Conservation (phyloP, 2,329 filamentous ascomycete genomes). For the Biscogniauxia marginata region DNA sequence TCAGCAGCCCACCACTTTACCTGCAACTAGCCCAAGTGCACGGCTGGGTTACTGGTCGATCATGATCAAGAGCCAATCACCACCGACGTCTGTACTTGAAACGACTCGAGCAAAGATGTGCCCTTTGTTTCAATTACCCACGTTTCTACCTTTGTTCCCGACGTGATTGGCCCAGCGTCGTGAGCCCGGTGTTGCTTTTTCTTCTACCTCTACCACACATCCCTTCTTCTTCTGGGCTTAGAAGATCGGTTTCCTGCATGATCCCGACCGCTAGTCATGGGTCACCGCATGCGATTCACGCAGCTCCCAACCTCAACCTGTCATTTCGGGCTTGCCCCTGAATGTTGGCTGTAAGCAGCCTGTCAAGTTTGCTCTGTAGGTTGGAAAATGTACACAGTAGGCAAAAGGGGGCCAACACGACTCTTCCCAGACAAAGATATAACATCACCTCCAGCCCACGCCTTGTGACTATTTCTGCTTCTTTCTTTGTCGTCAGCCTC, state of each 20-base stretch:
- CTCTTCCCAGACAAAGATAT: not conserved
- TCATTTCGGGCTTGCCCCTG: not conserved
- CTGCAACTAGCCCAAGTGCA: too few relatives aligned
- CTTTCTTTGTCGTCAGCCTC: not conserved
- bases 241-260: not conserved
- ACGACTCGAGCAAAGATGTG: not conserved
- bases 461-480: not conserved
- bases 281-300: not conserved
- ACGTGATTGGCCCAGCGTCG: not conserved
- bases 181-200: not conserved
- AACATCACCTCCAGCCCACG: not conserved
- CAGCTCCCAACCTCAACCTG: not conserved
- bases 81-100: not conserved
- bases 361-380: too few relatives aligned
- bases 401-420: not conserved
- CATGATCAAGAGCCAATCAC: not conserved
- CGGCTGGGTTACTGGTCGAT: too few relatives aligned
- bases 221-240: not conserved
- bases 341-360: not conserved
- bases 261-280: not conserved
- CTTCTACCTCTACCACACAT: not conserved
- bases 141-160: not conserved
- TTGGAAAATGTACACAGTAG: too few relatives aligned
- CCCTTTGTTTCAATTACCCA: slow-evolving; percentile 2
- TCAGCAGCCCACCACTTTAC: too few relatives aligned